A percentile compares a stretch with the other conserved stretches of the same genome.
Evolutionary conservation across 129 eudicot species (phyloP).

Genomic region (Arctium minus): DNA sequence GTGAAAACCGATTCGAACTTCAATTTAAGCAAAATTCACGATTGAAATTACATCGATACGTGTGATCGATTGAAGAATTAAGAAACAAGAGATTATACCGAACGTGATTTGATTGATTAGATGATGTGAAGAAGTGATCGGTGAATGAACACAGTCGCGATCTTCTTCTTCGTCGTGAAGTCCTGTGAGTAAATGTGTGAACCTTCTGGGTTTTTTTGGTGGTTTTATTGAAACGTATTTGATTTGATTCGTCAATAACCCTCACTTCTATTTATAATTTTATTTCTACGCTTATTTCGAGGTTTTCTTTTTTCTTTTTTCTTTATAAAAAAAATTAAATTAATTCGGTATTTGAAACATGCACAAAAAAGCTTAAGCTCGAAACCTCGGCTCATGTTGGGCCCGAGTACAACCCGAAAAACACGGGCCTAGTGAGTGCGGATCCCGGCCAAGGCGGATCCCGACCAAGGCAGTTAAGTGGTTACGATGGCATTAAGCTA

Average conservation of each 20-base stretch:
- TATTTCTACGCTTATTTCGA: not conserved
- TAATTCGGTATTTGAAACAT: too few species aligned
- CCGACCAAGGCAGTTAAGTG: too few species aligned
- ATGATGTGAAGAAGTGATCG: slow-evolving; percentile 20
- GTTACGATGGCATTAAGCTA: too few species aligned
- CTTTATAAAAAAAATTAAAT: too few species aligned
- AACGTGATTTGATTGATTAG: slow-evolving; percentile 16
- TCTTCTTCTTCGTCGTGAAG: slow-evolving; percentile 23
- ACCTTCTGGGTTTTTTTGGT: slow-evolving; percentile 15
- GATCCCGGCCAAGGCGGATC: too few species aligned
- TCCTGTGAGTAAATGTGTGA: slow-evolving; percentile 16
- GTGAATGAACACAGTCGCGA: slow-evolving; percentile 16
- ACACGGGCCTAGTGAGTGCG: too few species aligned
- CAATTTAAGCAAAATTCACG: slow-evolving; percentile 3
- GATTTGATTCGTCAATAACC: slow-evolving; percentile 4
- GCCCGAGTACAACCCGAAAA: too few species aligned
- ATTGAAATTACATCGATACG: slow-evolving; percentile 3
- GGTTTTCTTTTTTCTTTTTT: not conserved
- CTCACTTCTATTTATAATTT: not conserved
- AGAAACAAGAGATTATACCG: slow-evolving; percentile 22
- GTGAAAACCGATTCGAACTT: slow-evolving; percentile 5
- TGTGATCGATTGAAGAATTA: slow-evolving; percentile 3
- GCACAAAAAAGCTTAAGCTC: too few species aligned
- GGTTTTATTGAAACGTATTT: slow-evolving; percentile 14
- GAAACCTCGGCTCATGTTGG: too few species aligned